A percentile compares a stretch with the other conserved stretches of the same genome.
These are phyloP conservation scores for Pachysolen tannophilus DNA, from an alignment of 805 yeast species.

Conservation along the genomic window DNA sequence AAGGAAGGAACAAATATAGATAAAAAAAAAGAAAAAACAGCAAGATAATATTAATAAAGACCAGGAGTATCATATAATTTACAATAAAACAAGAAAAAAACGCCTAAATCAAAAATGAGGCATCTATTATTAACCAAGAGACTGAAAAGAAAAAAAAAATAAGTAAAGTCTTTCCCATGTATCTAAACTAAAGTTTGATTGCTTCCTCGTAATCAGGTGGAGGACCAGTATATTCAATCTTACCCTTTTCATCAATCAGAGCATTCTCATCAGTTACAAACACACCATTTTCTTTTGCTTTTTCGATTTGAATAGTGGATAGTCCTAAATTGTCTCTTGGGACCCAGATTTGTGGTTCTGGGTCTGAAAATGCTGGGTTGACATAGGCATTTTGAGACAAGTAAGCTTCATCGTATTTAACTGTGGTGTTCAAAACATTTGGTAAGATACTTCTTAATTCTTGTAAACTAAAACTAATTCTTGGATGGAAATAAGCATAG, in stretches of 20 bases:
- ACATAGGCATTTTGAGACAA: constrained; percentile 37
- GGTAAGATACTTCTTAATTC: constrained; percentile 35
- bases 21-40: background rate
- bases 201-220: constrained; percentile 65
- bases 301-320: constrained; percentile 47
- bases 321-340: constrained; percentile 64
- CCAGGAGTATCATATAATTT: background rate
- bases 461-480: constrained; percentile 29
- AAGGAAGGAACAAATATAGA: background rate
- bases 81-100: background rate
- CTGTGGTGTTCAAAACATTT: constrained; percentile 15
- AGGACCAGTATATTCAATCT: constrained; percentile 43
- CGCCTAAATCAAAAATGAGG: background rate
- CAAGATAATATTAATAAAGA: background rate
- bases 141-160: background rate
- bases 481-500: constrained; percentile 36
- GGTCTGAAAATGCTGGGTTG: constrained; percentile 50
- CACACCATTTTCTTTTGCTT: constrained; percentile 42
- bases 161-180: background rate
- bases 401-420: constrained; percentile 10
- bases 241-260: constrained; percentile 48
- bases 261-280: constrained; percentile 54
- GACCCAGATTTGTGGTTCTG: constrained; percentile 62
- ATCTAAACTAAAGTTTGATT: constrained; percentile 22
- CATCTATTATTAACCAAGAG: no score